Conservation (phyloP, 2,329 filamentous ascomycete species). For the Lasiodiplodia citricola region DNA sequence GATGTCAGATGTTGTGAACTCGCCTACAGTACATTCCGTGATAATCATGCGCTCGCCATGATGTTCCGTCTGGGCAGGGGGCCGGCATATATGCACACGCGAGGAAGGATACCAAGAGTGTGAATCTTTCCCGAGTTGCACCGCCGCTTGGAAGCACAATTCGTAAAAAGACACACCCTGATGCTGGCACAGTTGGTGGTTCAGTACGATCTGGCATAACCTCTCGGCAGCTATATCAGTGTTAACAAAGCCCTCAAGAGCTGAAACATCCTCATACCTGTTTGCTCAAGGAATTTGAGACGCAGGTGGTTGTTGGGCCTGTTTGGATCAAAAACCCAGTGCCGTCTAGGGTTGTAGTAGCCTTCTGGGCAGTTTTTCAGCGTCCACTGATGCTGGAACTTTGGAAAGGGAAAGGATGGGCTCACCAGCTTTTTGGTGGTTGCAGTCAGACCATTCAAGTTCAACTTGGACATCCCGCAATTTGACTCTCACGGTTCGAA, state of each 20-base stretch:
- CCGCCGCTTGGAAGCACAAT: not conserved
- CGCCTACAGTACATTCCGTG: fast-evolving
- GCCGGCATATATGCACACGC: not conserved
- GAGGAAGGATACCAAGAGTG: not conserved
- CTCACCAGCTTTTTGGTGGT: too few species aligned
- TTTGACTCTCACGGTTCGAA: not conserved
- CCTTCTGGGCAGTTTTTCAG: not conserved
- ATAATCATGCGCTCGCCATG: not conserved
- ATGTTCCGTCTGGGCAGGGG: not conserved
- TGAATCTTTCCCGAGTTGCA: not conserved
- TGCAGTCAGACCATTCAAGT: not conserved
- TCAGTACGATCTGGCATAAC: fast-evolving
- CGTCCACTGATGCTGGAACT: not conserved
- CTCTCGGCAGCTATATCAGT: not conserved
- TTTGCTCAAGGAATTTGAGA: not conserved
- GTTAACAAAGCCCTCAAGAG: not conserved
- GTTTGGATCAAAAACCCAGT: not conserved
- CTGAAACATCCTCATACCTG: not conserved
- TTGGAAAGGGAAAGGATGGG: too few species aligned
- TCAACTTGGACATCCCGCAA: not conserved
- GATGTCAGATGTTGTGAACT: not conserved
- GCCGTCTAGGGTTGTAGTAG: not conserved
- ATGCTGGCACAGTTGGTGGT: not conserved
- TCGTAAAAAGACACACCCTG: not conserved
- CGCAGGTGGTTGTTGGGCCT: not conserved